These are phyloP conservation scores for Xylaria arbuscula DNA, from an alignment of 2,329 filamentous ascomycete species.

Conservation along the genomic window DNA sequence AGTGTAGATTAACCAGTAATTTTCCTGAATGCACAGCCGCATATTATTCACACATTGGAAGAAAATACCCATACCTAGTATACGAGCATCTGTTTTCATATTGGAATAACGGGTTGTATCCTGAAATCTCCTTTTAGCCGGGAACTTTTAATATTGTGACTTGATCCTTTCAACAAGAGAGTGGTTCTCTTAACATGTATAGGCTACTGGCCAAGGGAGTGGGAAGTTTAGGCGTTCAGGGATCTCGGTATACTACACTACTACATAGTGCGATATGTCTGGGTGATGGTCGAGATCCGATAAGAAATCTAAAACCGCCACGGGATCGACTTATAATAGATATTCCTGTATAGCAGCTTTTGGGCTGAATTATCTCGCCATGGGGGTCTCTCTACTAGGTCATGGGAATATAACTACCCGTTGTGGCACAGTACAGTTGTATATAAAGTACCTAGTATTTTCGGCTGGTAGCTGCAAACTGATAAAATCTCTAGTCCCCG, in stretches of 20 bases:
- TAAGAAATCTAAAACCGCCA: not conserved
- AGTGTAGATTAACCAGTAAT: too few relatives aligned
- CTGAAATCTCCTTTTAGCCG: too few relatives aligned
- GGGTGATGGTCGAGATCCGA: not conserved
- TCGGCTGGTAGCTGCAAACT: not conserved
- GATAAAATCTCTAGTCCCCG: not conserved
- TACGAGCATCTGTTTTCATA: too few relatives aligned
- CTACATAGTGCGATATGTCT: not conserved
- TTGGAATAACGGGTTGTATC: too few relatives aligned
- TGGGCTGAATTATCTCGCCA: not conserved
- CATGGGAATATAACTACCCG: not conserved
- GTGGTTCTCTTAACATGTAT: not conserved
- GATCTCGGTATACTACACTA: not conserved
- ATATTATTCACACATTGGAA: too few relatives aligned
- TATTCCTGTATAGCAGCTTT: too few relatives aligned
- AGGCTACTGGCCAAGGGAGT: not conserved
- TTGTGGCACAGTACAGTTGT: not conserved
- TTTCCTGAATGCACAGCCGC: too few relatives aligned
- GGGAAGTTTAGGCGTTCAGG: not conserved
- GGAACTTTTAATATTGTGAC: not conserved
- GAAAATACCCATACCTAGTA: too few relatives aligned
- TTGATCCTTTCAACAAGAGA: not conserved
- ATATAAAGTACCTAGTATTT: not conserved
- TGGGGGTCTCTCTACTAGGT: too few relatives aligned
- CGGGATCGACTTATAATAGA: not conserved